Percentiles rank a stretch among this genome's conserved stretches.
Evolutionary conservation across 2,329 filamentous ascomycete genomes (phyloP).

Genomic region (Penicillium sp.): DNA sequence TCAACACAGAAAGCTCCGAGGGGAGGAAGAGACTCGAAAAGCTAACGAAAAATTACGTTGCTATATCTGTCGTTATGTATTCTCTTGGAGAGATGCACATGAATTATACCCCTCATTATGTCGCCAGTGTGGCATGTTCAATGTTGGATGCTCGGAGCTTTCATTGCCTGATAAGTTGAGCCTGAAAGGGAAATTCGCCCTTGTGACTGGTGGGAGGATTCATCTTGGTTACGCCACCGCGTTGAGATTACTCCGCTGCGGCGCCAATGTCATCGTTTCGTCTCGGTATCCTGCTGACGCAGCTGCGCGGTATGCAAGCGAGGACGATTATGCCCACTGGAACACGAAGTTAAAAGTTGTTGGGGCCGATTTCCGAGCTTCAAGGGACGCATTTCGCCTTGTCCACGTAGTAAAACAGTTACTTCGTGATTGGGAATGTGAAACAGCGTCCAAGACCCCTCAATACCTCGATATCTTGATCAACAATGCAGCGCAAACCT

Average conservation of each 20-base stretch:
- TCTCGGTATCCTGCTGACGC: constrained; percentile 41
- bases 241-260: constrained; percentile 38
- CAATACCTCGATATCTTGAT: constrained; percentile 35
- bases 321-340: constrained; percentile 16
- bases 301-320: constrained; percentile 27
- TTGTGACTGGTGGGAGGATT: constrained; percentile 40
- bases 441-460: background rate
- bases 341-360: constrained; percentile 28
- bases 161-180: constrained; percentile 33
- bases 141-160: constrained; percentile 29
- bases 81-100: constrained; percentile 18
- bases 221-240: constrained; percentile 39
- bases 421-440: constrained; percentile 21
- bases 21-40: background rate
- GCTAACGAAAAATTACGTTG: constrained; percentile 19
- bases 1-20: background rate
- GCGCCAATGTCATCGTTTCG: constrained; percentile 39
- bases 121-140: constrained; percentile 38
- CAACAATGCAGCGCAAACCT: constrained; percentile 45
- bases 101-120: constrained; percentile 35
- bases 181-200: constrained; percentile 28
- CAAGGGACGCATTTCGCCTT: constrained; percentile 35
- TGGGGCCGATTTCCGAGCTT: constrained; percentile 37
- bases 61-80: constrained; percentile 36
- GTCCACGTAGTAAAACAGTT: constrained; percentile 23